Evolutionary conservation across 2,329 filamentous ascomycete genomes (phyloP), one percentile per base, ranked within the genome.

Genomic region (Trichoderma lentiforme): DNA sequence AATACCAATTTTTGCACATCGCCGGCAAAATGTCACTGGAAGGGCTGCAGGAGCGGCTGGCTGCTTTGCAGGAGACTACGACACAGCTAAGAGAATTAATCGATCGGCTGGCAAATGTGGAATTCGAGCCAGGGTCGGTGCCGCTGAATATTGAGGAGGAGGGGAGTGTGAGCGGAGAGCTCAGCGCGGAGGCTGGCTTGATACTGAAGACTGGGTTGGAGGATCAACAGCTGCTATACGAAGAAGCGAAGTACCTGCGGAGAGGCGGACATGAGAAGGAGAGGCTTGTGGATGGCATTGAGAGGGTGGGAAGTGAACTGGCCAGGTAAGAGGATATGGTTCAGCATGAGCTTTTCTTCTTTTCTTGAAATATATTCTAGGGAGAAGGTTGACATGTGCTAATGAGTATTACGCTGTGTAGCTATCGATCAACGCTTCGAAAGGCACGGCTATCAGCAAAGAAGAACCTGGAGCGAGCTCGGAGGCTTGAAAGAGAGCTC

Each of bases 381-480:
- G 18, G 12, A 47, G 18, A 15, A 7, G 12, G 6, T 36, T 34
- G 12, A 6, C 18, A 43, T 34, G 11, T 61, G 36, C 36, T 69
- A 26, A 69, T 12, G 4, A 24, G 12, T 53, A 7, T 34, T 2
- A 2, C 6, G 12, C 5, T 21, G 18, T 24, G 3, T 58, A 89
- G 85, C 72, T 87, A 83, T 74, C 86, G 93, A 73, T 84, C 86
- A 39, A 88, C 90, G 36, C 98, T 97, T 81, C 91, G 95, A 75
- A 92, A 90, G 80, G 95, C 95, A 14, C 93, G 97, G 78, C 84
- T 97, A 68, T 85, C 88, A 30, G 94, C 94, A 24, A 95, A 93
- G 80, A 88, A 90, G 74, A 92, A 89, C 81, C 88, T 94, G 47
- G 89, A 93, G 77, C 84, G 86, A 70, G 93, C 94, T 18, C 93